These are phyloP conservation scores for Hypoxylon sp. DNA, from an alignment of 2,329 filamentous ascomycete species.

Conservation along the genomic window DNA sequence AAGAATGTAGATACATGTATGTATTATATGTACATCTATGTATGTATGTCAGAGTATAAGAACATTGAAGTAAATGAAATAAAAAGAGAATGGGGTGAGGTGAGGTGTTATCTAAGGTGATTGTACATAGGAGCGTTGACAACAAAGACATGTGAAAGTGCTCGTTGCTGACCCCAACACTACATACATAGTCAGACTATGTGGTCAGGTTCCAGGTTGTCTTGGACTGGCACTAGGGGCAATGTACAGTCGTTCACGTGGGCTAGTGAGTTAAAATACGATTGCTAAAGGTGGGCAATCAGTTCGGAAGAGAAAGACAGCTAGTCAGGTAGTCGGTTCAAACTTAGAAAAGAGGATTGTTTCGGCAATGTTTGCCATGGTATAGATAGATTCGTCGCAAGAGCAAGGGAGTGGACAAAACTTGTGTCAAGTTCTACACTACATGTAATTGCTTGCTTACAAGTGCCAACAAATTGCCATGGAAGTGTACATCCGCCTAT, in stretches of 20 bases:
- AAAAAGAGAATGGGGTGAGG: neutral
- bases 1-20: neutral
- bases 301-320: neutral
- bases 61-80: neutral
- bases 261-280: neutral
- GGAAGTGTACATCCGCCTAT: neutral
- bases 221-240: neutral
- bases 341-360: neutral
- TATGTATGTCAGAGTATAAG: no score
- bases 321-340: neutral
- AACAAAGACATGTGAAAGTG: constrained; percentile 41
- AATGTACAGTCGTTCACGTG: neutral
- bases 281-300: neutral
- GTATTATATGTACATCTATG: neutral
- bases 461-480: neutral
- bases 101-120: neutral
- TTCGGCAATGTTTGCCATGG: neutral
- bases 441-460: neutral
- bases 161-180: constrained; percentile 17
- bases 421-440: neutral
- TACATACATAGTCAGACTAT: constrained; percentile 6
- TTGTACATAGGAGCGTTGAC: neutral
- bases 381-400: neutral
- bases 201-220: neutral
- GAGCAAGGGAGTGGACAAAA: neutral